phyloP scores from a whole-genome alignment of 2,329 filamentous ascomycete species.

The Paramyrothecium roridum region DNA sequence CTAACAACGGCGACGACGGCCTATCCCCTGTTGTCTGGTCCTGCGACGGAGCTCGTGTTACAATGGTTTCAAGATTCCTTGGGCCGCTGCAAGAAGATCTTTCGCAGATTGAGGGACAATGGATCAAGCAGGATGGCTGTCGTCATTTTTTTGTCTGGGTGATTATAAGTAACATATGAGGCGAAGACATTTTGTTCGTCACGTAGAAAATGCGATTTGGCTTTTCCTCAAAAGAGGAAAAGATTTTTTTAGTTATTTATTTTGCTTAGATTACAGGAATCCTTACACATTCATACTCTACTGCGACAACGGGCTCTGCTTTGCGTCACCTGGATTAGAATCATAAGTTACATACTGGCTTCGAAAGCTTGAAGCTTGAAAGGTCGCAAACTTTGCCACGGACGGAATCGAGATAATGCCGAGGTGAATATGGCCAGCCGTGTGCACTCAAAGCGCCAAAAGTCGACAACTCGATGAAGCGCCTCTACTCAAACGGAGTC shows the following conservation, averaged over 20 bases:
- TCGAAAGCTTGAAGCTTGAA: too few species aligned
- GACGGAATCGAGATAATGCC: too few species aligned
- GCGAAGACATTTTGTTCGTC: conserved; percentile 9
- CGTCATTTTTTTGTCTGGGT: conserved; percentile 30
- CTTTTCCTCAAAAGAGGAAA: too few species aligned
- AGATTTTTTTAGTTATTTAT: too few species aligned
- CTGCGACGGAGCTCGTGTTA: conserved; percentile 32
- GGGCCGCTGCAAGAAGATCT: conserved; percentile 2
- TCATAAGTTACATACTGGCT: not conserved
- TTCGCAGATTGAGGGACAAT: conserved; percentile 53
- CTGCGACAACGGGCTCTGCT: too few species aligned
- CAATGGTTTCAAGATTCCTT: not conserved
- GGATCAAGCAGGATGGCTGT: conserved; percentile 62
- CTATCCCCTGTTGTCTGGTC: conserved; percentile 67
- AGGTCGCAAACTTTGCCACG: too few species aligned
- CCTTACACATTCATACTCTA: too few species aligned
- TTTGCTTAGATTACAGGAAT: too few species aligned
- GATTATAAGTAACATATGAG: too few species aligned
- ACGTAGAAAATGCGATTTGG: not conserved
- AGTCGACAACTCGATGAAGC: not conserved
- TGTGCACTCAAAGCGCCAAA: too few species aligned
- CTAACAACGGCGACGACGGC: conserved; percentile 55
- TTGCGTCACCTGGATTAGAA: too few species aligned
- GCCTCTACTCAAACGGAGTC: conserved; percentile 22
- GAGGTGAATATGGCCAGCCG: too few species aligned